A percentile compares a stretch with the other conserved stretches of the same genome.
phyloP scores from a whole-genome alignment of 768 basidiomycete species.

The Kwoniella sp. region DNA sequence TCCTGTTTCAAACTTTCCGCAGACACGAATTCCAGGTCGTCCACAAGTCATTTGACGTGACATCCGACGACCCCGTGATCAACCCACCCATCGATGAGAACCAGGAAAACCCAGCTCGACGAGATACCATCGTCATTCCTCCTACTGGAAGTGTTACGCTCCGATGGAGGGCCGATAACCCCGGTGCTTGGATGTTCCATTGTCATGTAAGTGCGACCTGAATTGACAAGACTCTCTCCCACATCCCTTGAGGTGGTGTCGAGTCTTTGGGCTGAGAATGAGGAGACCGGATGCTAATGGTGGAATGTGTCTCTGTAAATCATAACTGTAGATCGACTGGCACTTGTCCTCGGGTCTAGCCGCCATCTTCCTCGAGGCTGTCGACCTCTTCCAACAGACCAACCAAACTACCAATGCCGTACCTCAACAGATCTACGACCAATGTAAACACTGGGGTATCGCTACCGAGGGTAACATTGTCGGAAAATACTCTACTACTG shows the following conservation, averaged over 20 bases:
- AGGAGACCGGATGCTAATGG: no score
- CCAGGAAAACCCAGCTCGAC: slow-evolving; percentile 83
- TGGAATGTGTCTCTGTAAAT: no score
- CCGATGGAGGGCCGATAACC: slow-evolving; percentile 84
- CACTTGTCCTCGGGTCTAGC: slow-evolving; percentile 68
- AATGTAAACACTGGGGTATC: slow-evolving; percentile 68
- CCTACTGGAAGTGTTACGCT: slow-evolving; percentile 69
- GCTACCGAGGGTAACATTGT: slow-evolving; percentile 82
- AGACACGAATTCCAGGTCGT: slow-evolving; percentile 79
- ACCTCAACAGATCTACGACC: slow-evolving; percentile 67
- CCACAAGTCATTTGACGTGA: slow-evolving; percentile 69
- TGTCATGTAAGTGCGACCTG: slow-evolving; percentile 62
- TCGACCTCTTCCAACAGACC: slow-evolving; percentile 64
- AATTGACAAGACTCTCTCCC: no score
- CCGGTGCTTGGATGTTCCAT: slow-evolving; percentile 69
- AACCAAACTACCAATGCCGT: slow-evolving; percentile 54
- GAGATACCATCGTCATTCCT: slow-evolving; percentile 83
- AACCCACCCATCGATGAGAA: slow-evolving; percentile 80
- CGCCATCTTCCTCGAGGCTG: slow-evolving; percentile 79
- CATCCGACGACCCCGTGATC: slow-evolving; percentile 67
- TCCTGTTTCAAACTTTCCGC: no score
- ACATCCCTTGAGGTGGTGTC: no score
- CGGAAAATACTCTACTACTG: slow-evolving; percentile 67
- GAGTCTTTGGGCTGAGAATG: no score
- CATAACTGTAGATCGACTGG: slow-evolving; percentile 56